Percentiles rank a stretch among this genome's conserved stretches.
phyloP scores from a whole-genome alignment of 2,329 filamentous ascomycete species.

The Fusarium lateritium region DNA sequence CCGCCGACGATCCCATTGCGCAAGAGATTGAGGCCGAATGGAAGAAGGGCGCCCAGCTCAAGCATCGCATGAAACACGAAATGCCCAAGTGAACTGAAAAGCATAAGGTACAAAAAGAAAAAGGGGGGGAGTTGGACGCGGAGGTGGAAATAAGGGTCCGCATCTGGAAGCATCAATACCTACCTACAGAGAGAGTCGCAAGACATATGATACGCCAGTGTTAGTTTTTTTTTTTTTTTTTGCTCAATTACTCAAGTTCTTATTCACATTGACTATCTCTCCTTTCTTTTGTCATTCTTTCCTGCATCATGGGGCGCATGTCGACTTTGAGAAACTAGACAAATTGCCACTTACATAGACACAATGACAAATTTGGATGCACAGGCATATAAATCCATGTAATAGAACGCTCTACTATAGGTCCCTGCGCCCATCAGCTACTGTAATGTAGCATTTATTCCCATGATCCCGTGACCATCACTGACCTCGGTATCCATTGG shows the following conservation, averaged over 20 bases:
- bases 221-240: not conserved
- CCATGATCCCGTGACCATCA: not conserved
- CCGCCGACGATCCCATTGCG: not conserved
- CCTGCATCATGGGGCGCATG: not conserved
- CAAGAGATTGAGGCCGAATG: slow-evolving; percentile 1
- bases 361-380: not conserved
- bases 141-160: not conserved
- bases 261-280: not conserved
- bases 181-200: slow-evolving; percentile 18
- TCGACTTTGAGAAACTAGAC: slow-evolving; percentile 3
- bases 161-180: not conserved
- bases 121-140: too few species aligned
- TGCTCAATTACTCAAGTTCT: not conserved
- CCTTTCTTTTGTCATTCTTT: slow-evolving; percentile 2
- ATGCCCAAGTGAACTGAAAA: not conserved
- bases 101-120: too few species aligned
- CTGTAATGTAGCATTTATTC: not conserved
- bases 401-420: not conserved
- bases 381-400: not conserved
- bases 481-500: not conserved
- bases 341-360: not conserved
- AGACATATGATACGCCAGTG: slow-evolving; percentile 1
- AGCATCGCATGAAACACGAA: not conserved
- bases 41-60: not conserved
- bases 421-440: not conserved